Percentiles rank a stretch among this genome's conserved stretches.
Conservation (phyloP, 169 alveolate species). For the Perkinsus marinus region DNA sequence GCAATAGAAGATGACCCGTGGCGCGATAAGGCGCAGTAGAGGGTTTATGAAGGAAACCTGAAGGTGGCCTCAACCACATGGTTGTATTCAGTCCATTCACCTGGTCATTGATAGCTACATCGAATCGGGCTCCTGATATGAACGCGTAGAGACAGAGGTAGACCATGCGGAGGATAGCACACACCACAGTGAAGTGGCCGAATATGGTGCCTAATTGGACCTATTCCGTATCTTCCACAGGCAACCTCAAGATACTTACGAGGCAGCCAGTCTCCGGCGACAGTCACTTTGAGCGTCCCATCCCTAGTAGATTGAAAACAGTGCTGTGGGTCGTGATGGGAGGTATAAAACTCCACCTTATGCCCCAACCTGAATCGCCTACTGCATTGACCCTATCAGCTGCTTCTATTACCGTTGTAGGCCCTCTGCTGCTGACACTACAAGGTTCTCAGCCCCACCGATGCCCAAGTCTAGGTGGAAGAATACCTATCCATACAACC, state of each 20-base stretch:
- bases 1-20: slow-evolving; percentile 65
- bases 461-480: slow-evolving; percentile 83
- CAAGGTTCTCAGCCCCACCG: slow-evolving; percentile 85
- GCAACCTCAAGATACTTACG: slow-evolving; percentile 18
- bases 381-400: not conserved
- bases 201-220: not conserved
- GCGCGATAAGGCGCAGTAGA: slow-evolving; percentile 40
- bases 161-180: slow-evolving; percentile 68
- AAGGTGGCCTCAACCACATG: not conserved
- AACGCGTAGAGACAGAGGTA: slow-evolving; percentile 49
- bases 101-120: slow-evolving; percentile 70
- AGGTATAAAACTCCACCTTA: slow-evolving; percentile 63
- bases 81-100: slow-evolving; percentile 28
- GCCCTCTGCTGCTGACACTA: slow-evolving; percentile 71
- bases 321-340: slow-evolving; percentile 62
- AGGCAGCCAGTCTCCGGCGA: slow-evolving; percentile 62
- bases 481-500: slow-evolving; percentile 60
- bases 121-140: slow-evolving; percentile 46
- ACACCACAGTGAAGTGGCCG: slow-evolving; percentile 47
- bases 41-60: slow-evolving; percentile 28
- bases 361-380: slow-evolving; percentile 19
- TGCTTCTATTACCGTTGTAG: slow-evolving; percentile 39
- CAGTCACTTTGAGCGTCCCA: slow-evolving; percentile 60
- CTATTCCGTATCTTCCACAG: slow-evolving; percentile 37
- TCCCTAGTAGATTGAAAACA: slow-evolving; percentile 63